Percentiles rank a stretch among this genome's conserved stretches.
phyloP scores from a whole-genome alignment of 768 basidiomycete genomes.

The Serendipita sp. region DNA sequence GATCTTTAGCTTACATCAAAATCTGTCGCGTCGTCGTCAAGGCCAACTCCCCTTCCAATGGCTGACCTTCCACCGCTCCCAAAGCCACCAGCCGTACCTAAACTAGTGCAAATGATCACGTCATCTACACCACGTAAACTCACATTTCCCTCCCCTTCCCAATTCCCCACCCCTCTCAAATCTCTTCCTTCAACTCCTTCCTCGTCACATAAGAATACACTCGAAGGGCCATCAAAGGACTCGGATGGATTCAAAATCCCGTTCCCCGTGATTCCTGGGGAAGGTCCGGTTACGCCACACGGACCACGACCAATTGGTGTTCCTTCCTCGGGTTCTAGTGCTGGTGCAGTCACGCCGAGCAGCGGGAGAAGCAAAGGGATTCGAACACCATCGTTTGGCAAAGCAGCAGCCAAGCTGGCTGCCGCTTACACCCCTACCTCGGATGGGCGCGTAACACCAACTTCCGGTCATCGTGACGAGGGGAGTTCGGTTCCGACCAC shows the following conservation, averaged over 20 bases:
- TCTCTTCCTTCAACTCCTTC: constrained; percentile 21
- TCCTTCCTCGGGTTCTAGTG: neutral
- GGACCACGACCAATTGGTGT: neutral
- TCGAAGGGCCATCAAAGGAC: neutral
- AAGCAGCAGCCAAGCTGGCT: neutral
- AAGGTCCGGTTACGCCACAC: neutral
- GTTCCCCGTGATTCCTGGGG: neutral
- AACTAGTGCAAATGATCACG: constrained; percentile 51
- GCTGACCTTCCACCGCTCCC: constrained; percentile 48
- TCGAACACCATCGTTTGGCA: constrained; percentile 1
- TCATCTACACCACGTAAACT: constrained; percentile 50
- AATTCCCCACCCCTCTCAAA: constrained; percentile 23
- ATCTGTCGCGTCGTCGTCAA: constrained; percentile 13
- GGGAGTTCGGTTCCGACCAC: constrained; percentile 7
- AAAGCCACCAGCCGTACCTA: constrained; percentile 38
- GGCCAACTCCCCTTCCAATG: constrained; percentile 36
- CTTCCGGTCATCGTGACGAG: neutral
- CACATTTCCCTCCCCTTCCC: constrained; percentile 12
- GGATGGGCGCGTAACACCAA: constrained; percentile 4
- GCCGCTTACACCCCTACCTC: constrained; percentile 46
- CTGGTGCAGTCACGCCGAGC: neutral
- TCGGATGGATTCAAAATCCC: neutral
- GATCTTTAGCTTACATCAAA: constrained; percentile 31
- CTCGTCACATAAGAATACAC: constrained; percentile 14
- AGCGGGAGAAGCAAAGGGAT: neutral